A percentile compares a stretch with the other conserved stretches of the same genome.
Evolutionary conservation across 2,329 filamentous ascomycete species (phyloP).

Genomic region (Pyrenophora seminiperda): DNA sequence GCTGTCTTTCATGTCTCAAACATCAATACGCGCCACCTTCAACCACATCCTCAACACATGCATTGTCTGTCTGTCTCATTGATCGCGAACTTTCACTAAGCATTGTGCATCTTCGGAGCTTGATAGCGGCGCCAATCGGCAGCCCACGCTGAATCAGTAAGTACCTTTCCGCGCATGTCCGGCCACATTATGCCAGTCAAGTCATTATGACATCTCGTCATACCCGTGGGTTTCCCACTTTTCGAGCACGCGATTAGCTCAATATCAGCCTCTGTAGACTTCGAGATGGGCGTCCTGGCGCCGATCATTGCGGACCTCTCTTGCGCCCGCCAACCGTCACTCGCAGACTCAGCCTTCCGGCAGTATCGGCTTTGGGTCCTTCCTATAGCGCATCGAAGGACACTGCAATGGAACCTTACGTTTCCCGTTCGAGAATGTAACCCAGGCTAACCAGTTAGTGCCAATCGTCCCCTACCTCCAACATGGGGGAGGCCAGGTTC

Average conservation of each 20-base stretch:
- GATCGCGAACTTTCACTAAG: not conserved
- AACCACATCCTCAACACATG: constrained; percentile 1
- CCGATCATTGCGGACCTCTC: constrained; percentile 17
- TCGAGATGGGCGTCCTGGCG: not conserved
- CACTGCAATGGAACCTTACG: not conserved
- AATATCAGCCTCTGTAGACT: constrained; percentile 1
- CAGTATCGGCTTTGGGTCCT: constrained; percentile 26
- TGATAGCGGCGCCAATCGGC: constrained; percentile 1
- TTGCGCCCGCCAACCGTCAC: constrained; percentile 12
- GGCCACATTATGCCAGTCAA: constrained; percentile 22
- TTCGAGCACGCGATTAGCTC: constrained; percentile 20
- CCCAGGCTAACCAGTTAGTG: constrained; percentile 41
- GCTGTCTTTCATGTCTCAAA: constrained; percentile 11
- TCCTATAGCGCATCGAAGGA: constrained; percentile 6
- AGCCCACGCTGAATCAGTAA: constrained; percentile 23
- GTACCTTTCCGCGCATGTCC: constrained; percentile 26
- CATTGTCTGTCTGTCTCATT: not conserved
- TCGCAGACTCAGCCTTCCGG: constrained; percentile 20
- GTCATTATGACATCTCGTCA: constrained; percentile 32
- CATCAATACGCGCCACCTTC: constrained; percentile 15
- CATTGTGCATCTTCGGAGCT: not conserved
- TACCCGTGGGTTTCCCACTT: constrained; percentile 27
- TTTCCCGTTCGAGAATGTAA: constrained; percentile 17
- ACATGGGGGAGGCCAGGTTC: constrained; percentile 44
- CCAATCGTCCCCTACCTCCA: constrained; percentile 44